Evolutionary conservation across 371 early-diverging fungal species (phyloP), one percentile per base, ranked within the genome.

Genomic region (Actinomucor elegans): DNA sequence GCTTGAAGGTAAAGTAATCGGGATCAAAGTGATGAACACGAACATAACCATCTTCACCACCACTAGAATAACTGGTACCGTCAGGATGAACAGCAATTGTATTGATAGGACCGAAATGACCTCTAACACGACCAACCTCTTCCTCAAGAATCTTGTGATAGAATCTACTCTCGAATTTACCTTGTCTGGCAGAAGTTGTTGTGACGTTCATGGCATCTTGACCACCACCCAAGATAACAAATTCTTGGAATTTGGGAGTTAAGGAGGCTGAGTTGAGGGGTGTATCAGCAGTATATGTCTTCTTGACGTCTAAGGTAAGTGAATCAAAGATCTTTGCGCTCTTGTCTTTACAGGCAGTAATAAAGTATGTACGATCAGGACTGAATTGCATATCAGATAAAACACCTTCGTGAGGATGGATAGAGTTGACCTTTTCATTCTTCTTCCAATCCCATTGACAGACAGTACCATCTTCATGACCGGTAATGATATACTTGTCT

Each of bases 51-150:
- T 99, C 99, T 75, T 99, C 99, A 70, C 96, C 96, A 67, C 99
- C 99, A 57, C 89, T 90, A 42, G 98, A 91, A 73, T 94, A 97
- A 64, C 93, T 86, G 58, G 80, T 90, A 44, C 99, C 98, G 57
- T 88, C 88, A 17, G 99, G 99, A 70, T 94, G 93, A 57, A 98
- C 93, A 26, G 98, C 97, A 57, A 99, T 84, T 14, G 99, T 96
- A 82, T 99, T 99, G 79, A 99, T 98, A 50, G 99, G 99, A 64
- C 99, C 99, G 78, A 99, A 99, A 69, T 99, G 99, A 35, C 99
- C 98, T 78, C 90, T 94, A 44, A 96, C 94, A 58, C 96, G 90
- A 33, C 99, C 99, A 36, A 99, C 89, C 74, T 99, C 98, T 66
- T 97, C 94, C 57, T 94, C 93, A 56, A 95, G 89, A 38, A 97